Evolutionary conservation across 345 rosid genomes (phyloP), one percentile per base, ranked within the genome.

Genomic region (Eucalyptus virginea): DNA sequence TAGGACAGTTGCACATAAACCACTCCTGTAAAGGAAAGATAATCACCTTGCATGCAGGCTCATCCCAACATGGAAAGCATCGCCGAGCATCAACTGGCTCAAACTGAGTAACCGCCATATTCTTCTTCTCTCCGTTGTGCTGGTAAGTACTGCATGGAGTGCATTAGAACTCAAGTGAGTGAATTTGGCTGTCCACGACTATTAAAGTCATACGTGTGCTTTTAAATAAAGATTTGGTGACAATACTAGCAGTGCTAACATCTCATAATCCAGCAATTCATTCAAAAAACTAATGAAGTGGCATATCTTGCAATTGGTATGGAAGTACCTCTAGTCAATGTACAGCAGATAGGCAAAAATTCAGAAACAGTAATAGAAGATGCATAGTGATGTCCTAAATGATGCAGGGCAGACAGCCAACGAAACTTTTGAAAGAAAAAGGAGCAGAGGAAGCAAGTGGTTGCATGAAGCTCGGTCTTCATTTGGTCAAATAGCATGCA

Each of bases 31-130:
- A 87, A 44, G 15, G 87, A 89, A 8, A 37, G 86, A 51, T 37
- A 83, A 32, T 32, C 44, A 96, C 99, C 98, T 98, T 98, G 98
- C 96, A 96, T 89, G 97, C 96, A 89, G 99, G 99, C 91, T 98
- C 99, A 89, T 98, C 99, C 99, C 99, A 97, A 88, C 99, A 98
- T 0, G 99, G 99, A 91, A 98, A 97, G 91, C 98, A 98, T 90
- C 95, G 93, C 91, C 99, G 94, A 45, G 99, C 98, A 94, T 98
- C 98, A 86, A 95, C 99, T 15, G 99, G 98, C 92, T 97, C 99
- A 91, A 98, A 98, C 92, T 98, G 99, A 5, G 99, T 98, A 86
- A 97, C 99, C 9, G 98, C 99, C 99, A 98, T 96, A 87, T 98
- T 96, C 96, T 94, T 98, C 95, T 95, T 97, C 94, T 96, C 97